Conservation (phyloP, 2,329 filamentous ascomycete genomes). For the Lecanosticta acicola region DNA sequence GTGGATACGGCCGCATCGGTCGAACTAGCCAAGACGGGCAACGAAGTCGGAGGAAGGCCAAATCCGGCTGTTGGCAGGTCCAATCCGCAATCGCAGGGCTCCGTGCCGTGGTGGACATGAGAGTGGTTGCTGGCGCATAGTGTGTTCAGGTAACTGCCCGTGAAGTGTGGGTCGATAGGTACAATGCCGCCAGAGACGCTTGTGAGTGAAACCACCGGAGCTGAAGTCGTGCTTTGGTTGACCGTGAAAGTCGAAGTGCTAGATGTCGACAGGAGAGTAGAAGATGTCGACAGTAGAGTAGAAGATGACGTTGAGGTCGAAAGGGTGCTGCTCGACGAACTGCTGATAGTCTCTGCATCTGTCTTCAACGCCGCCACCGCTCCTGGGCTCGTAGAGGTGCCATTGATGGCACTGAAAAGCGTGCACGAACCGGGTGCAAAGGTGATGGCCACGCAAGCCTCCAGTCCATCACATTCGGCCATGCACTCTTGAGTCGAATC, state of each 20-base stretch:
- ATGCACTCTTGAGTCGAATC: too few species aligned
- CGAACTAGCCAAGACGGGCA: too few species aligned
- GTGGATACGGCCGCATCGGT: too few species aligned
- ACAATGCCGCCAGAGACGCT: too few species aligned
- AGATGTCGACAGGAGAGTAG: background rate
- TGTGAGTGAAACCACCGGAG: too few species aligned
- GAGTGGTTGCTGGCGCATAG: too few species aligned
- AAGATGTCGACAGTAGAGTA: too few species aligned
- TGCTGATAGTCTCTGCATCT: background rate
- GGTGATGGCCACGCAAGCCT: background rate
- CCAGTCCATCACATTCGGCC: background rate
- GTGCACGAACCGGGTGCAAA: background rate
- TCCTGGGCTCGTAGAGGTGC: background rate
- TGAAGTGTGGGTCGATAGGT: too few species aligned
- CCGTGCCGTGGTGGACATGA: too few species aligned
- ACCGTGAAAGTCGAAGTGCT: too few species aligned
- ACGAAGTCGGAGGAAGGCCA: too few species aligned
- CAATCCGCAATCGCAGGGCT: background rate
- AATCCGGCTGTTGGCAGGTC: background rate
- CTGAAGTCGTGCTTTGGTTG: background rate
- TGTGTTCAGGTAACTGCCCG: too few species aligned
- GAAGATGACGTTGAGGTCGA: background rate
- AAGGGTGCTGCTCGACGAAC: background rate
- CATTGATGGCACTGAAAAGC: background rate
- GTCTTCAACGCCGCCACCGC: background rate